Evolutionary conservation across 2,329 filamentous ascomycete species (phyloP), one percentile per base, ranked within the genome.

Genomic region (Colletotrichum sp.): DNA sequence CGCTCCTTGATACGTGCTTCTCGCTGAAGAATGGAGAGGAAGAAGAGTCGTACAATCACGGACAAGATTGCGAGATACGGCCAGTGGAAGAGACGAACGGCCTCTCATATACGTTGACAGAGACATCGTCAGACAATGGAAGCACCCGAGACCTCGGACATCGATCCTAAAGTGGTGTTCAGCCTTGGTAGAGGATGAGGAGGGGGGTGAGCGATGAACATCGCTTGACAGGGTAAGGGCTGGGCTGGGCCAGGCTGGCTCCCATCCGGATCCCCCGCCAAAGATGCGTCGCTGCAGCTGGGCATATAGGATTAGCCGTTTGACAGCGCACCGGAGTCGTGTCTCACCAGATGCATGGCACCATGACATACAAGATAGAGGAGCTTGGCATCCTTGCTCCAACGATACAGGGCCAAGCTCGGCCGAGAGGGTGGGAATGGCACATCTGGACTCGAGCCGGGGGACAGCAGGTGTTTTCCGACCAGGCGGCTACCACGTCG

Each of bases 251-350:
- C 52, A 32, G 55, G 55, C 55, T 10, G 48, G 36, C 8, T 66
- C 38, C 52, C 18, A 16, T 58, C 55, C 58, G 69, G 55, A 32
- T 59, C 43, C 59, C 48, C 58, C 26, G 58, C 38, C 26, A 73
- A 34, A 48, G 43, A 21, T 26, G 32, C 32, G 67, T 72, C 69
- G 56, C 32, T 18, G 69, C 30, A 38, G 62, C 34, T 68, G 48
- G 58, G 63, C 58, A 36, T 43, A 52, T 58, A 69, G 34, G 32
- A 59, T 48, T 64, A 63, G 73, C 48, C 26, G 34, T 75, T 62
- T 73, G 58, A 69, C 63, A 69, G 73, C 73, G 34, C 69, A 75
- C 64, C 43, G 28, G 65, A 64, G 69, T 59, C 48, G 68, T 75
- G 69, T 63, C 58, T 69, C 69, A 69, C 48, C 63, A 63, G 43